A percentile compares a stretch with the other conserved stretches of the same genome.
Conservation (phyloP, 192 early-diverging fungal genomes). For the Diversispora epigaea region DNA sequence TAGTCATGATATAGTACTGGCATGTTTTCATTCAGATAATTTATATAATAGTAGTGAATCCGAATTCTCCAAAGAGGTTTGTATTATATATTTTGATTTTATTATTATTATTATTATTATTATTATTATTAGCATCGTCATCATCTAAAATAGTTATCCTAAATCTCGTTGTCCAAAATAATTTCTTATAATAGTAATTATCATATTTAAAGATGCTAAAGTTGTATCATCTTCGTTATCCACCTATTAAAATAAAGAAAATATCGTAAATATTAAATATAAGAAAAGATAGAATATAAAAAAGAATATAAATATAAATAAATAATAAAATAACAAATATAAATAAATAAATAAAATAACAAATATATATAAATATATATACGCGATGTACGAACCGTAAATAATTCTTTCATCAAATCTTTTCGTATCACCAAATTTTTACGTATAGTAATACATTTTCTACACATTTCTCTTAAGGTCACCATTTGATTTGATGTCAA, state of each 20-base stretch:
- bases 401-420: neutral
- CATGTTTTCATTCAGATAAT: conserved; percentile 45
- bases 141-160: neutral
- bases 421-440: conserved; percentile 3
- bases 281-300: too few species aligned
- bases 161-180: conserved; percentile 40
- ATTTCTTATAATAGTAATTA: conserved; percentile 41
- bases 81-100: neutral
- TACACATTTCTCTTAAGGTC: conserved; percentile 33
- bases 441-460: conserved; percentile 37
- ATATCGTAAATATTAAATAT: neutral
- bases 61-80: conserved; percentile 21
- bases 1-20: conserved; percentile 47
- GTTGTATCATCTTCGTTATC: conserved; percentile 11
- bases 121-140: too few species aligned
- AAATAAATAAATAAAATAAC: neutral
- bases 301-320: neutral
- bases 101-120: neutral
- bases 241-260: conserved; percentile 2
- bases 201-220: conserved; percentile 36
- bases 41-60: too few species aligned
- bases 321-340: neutral
- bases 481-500: conserved; percentile 40
- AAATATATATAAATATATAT: too few species aligned
- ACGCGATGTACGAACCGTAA: too few species aligned